A percentile compares a stretch with the other conserved stretches of the same genome.
phyloP scores from a whole-genome alignment of 2,329 filamentous ascomycete species.

The Helminthosporium solani region DNA sequence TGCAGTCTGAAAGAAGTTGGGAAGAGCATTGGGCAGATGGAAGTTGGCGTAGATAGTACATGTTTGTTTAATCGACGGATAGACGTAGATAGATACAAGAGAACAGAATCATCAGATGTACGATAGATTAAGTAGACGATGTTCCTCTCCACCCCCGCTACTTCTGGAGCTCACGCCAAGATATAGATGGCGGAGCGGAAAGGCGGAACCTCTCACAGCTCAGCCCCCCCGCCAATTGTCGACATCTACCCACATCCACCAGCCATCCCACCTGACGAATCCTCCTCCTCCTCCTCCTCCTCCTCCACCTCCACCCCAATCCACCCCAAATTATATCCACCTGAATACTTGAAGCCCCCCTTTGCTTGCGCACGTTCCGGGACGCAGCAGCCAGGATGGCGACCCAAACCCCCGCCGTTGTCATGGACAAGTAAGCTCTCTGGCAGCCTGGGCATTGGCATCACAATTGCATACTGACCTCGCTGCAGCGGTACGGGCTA shows the following conservation, averaged over 20 bases:
- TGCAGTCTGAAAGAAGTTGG: conserved; percentile 11
- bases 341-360: conserved; percentile 11
- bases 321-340: conserved; percentile 19
- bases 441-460: conserved; percentile 28
- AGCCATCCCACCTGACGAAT: conserved; percentile 35
- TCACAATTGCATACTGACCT: conserved; percentile 39
- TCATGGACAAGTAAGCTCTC: conserved; percentile 98
- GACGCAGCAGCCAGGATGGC: conserved; percentile 66
- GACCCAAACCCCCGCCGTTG: conserved; percentile 99
- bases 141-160: no score
- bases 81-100: no score
- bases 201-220: conserved; percentile 25
- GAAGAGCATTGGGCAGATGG: no score
- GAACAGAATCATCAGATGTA: no score
- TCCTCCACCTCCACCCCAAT: background rate
- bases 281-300: conserved; percentile 8
- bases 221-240: conserved; percentile 16
- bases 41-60: no score
- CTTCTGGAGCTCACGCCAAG: conserved; percentile 5
- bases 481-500: conserved; percentile 89
- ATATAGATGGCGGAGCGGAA: conserved; percentile 25
- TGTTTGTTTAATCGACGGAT: no score
- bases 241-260: conserved; percentile 25
- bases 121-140: no score
- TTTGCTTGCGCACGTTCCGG: conserved; percentile 13